Conservation (phyloP, 2,329 filamentous ascomycete species). For the Pseudopithomyces maydicus region DNA sequence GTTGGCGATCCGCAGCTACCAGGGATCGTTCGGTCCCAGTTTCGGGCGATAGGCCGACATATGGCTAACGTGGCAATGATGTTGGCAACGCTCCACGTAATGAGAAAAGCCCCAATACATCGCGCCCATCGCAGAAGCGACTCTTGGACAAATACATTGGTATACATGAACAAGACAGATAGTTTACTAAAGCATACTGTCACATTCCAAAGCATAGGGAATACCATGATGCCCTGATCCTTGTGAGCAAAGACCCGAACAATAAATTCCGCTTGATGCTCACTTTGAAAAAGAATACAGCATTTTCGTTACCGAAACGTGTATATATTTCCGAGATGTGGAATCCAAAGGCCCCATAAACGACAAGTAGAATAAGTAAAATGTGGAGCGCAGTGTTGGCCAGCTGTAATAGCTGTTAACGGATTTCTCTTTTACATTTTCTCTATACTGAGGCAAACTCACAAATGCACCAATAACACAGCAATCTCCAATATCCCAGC, state of each 20-base stretch:
- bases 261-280: not conserved
- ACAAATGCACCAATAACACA: not conserved
- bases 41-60: conserved; percentile 21
- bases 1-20: conserved; percentile 27
- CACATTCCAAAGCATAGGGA: conserved; percentile 25
- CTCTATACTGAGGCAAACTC: not conserved
- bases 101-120: conserved; percentile 13
- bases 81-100: conserved; percentile 18
- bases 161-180: conserved; percentile 27
- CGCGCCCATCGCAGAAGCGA: conserved; percentile 16
- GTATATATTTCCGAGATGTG: conserved; percentile 18
- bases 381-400: conserved; percentile 22
- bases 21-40: conserved; percentile 20
- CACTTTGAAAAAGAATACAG: conserved; percentile 27
- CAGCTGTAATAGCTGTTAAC: not conserved
- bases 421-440: not conserved
- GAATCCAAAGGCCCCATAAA: conserved; percentile 26
- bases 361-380: conserved; percentile 21
- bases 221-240: conserved; percentile 22
- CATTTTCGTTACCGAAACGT: conserved; percentile 20
- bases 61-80: conserved; percentile 21
- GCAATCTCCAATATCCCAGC: not conserved
- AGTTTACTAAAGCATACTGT: conserved; percentile 25
- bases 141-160: conserved; percentile 15
- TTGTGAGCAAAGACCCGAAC: not conserved